Percentiles rank a stretch among this genome's conserved stretches.
phyloP scores from a whole-genome alignment of 2,329 filamentous ascomycete species.

The Cordyceps cateniannulata region DNA sequence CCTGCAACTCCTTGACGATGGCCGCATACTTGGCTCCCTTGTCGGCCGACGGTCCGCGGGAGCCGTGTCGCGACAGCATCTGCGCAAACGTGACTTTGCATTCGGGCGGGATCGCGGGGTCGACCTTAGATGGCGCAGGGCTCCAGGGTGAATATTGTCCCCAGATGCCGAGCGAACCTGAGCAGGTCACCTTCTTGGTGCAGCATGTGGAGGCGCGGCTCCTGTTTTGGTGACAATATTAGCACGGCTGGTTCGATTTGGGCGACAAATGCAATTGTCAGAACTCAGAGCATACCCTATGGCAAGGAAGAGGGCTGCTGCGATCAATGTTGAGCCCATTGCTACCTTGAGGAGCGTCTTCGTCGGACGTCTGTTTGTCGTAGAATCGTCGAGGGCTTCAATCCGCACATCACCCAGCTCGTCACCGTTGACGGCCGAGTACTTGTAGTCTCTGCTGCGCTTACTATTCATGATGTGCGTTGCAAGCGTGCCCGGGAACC shows the following conservation, averaged over 20 bases:
- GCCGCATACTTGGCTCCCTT: conserved; percentile 60
- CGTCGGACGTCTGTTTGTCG: not conserved
- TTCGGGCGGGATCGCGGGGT: conserved; percentile 51
- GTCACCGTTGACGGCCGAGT: conserved; percentile 1
- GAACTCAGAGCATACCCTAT: not conserved
- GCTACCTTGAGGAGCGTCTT: not conserved
- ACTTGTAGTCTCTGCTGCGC: conserved; percentile 5
- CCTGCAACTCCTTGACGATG: conserved; percentile 61
- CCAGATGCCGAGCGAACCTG: conserved; percentile 60
- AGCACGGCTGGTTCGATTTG: not conserved
- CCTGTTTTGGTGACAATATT: not conserved
- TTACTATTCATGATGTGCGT: not conserved
- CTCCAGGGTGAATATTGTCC: conserved; percentile 87
- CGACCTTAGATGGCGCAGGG: conserved; percentile 61
- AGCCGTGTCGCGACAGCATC: conserved; percentile 77
- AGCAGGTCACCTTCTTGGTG: conserved; percentile 4
- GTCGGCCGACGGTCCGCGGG: conserved; percentile 66
- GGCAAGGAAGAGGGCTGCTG: conserved; percentile 4
- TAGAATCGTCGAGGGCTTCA: not conserved
- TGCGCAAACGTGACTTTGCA: conserved; percentile 77
- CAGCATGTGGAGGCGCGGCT: not conserved
- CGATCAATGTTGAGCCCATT: conserved; percentile 7
- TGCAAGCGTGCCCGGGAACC: not conserved
- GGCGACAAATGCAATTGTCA: too few species aligned
- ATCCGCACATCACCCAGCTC: not conserved